Percentiles rank a stretch among this genome's conserved stretches.
Conservation (phyloP, 2,329 filamentous ascomycete species). For the Scytalidium sp. region DNA sequence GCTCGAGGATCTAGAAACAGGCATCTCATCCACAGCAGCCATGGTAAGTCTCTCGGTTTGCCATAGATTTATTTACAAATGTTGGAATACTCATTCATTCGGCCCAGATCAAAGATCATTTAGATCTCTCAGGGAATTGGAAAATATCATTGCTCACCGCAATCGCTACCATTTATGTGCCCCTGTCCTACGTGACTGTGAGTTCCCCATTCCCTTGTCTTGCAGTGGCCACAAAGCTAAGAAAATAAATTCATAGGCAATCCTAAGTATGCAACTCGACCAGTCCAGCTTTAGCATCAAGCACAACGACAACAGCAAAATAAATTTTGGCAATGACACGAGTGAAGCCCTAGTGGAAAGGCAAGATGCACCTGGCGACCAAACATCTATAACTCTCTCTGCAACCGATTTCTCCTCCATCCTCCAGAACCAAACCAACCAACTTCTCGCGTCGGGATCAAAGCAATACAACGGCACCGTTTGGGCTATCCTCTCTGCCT, state of each 20-base stretch:
- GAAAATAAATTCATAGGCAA: constrained; percentile 7
- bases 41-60: neutral
- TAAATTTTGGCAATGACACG: neutral
- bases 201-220: neutral
- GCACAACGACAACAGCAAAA: neutral
- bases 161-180: constrained; percentile 6
- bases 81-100: neutral
- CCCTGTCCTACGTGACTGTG: constrained; percentile 8
- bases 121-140: constrained; percentile 7
- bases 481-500: neutral
- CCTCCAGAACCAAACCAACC: neutral
- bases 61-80: constrained; percentile 1
- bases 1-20: neutral
- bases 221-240: neutral
- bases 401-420: neutral
- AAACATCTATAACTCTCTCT: neutral
- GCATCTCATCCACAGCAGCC: neutral
- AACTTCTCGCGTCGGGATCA: neutral
- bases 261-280: constrained; percentile 9
- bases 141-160: constrained; percentile 8
- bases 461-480: neutral
- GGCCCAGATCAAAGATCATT: constrained; percentile 11
- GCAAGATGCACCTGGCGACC: neutral
- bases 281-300: neutral
- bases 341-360: neutral